Percentiles rank a stretch among this genome's conserved stretches.
Evolutionary conservation across 1,284 basidiomycete genomes (phyloP).

Genomic region (Taiwanofungus camphoratus): DNA sequence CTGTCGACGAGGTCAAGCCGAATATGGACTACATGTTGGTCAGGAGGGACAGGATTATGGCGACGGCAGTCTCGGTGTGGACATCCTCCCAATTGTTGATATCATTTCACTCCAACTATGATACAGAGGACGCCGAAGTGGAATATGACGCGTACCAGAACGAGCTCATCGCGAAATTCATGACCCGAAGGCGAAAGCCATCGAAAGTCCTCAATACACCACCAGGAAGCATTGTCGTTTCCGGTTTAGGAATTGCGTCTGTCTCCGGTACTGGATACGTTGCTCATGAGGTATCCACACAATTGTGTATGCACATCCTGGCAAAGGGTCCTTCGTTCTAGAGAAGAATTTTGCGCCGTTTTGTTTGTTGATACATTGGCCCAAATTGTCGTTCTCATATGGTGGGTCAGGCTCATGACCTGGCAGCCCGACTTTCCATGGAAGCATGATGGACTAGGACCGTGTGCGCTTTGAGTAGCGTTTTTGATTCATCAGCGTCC

Average conservation of each 20-base stretch:
- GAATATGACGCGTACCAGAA: slow-evolving; percentile 25
- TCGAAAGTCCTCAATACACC: slow-evolving; percentile 40
- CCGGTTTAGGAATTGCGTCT: slow-evolving; percentile 58
- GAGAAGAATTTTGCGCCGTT: too few species aligned
- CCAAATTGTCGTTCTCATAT: too few species aligned
- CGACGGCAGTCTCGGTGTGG: slow-evolving; percentile 53
- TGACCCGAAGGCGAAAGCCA: slow-evolving; percentile 26
- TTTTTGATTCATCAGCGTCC: too few species aligned
- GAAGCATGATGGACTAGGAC: too few species aligned
- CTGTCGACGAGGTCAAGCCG: slow-evolving; percentile 20
- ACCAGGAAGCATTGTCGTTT: slow-evolving; percentile 50
- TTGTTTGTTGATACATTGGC: background rate
- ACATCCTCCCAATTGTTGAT: background rate
- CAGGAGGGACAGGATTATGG: slow-evolving; percentile 45
- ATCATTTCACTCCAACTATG: background rate
- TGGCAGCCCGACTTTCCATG: too few species aligned
- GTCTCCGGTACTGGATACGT: background rate
- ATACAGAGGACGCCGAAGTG: slow-evolving; percentile 19
- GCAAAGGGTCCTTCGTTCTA: too few species aligned
- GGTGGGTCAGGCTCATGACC: too few species aligned
- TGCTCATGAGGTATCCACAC: slow-evolving; percentile 1
- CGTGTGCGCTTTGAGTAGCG: too few species aligned
- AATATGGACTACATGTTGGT: slow-evolving; percentile 68
- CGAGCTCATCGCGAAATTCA: slow-evolving; percentile 25
- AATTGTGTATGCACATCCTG: slow-evolving; percentile 81